Base-by-base conservation (phyloP, 2,329 filamentous ascomycete genomes). In the Ophiostoma sp. region DNA sequence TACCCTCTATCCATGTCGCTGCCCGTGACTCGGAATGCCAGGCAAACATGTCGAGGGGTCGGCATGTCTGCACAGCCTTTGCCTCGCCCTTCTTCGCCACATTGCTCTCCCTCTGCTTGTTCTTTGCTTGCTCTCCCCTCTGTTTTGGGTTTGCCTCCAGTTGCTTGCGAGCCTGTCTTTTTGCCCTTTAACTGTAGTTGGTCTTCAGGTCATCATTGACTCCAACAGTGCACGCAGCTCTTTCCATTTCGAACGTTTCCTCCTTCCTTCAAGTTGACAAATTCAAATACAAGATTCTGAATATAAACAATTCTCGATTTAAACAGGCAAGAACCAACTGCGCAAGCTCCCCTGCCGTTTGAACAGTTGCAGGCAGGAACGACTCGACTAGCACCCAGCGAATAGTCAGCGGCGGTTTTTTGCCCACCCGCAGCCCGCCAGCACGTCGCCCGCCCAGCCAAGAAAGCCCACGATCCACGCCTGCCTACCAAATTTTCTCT, bases 401-500 rank as follows among this genome's bases (percentile, higher is more conserved):
- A 61, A 36, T 36, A 48, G 69, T 33, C 55, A 63, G 69, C 69
- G 12, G 52, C 9, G 55, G 39, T 50, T 42, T 15, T 57, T 31
- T 25, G n/a, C 55, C 31, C 28, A 5, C 55, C 39, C 17, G 17
- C 22, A 55, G 50, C 22, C 22, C 22, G 22, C 33, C 33, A 36
- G 33, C 33, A 36, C 4, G 28, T 25, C n/a, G 25, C 17, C 42
- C 31, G 25, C 36, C 17, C 55, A 19, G 39, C 11, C 25, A 70
- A 45, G 48, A 31, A 39, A 25, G 52, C 69, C 69, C 52, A 70
- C 66, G 71, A 69, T 64, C 66, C 72, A 70, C 72, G 66, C 25
- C 72, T 64, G 66, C 72, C 72, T 70, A 63, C 57, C 33, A 70
- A 45, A 57, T 73, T 73, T 68, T 71, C 61, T 45, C 57, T 36